Conservation (phyloP, 495 filamentous ascomycete species). For the Xylaria intraflava region DNA sequence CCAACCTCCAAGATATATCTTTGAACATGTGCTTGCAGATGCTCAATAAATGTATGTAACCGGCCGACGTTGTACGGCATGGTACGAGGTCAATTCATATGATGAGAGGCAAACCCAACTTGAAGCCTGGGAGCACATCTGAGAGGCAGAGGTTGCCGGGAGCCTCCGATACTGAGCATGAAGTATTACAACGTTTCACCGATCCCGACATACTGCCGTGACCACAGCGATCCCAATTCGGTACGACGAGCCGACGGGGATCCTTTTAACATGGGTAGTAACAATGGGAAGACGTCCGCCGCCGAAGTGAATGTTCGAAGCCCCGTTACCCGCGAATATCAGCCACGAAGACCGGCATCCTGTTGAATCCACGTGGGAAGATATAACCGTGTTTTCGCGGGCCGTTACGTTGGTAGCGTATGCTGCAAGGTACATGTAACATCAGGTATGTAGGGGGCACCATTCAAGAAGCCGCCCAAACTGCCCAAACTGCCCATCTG, state of each 20-base stretch:
- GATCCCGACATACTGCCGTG: slow-evolving; percentile 1
- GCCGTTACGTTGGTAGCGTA: neutral
- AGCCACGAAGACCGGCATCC: neutral
- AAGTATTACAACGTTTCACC: slow-evolving; percentile 5
- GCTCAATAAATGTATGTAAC: neutral
- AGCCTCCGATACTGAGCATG: neutral
- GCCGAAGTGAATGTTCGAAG: neutral
- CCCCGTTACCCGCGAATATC: too few relatives aligned
- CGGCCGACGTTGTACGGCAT: slow-evolving; percentile 1
- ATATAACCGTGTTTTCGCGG: neutral
- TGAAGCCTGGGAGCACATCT: neutral
- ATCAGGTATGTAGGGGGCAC: neutral
- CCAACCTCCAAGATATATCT: neutral
- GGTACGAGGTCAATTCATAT: slow-evolving; percentile 4
- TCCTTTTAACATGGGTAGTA: neutral
- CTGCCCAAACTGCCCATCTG: neutral
- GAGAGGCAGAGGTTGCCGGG: neutral
- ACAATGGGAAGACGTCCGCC: neutral
- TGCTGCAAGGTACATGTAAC: neutral
- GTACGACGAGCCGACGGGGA: neutral
- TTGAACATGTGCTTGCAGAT: slow-evolving; percentile 4
- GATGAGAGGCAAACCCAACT: neutral
- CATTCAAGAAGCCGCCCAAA: neutral
- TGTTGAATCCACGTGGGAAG: neutral
- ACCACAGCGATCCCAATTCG: neutral